Percentiles rank a stretch among this genome's conserved stretches.
phyloP scores from a whole-genome alignment of 2,329 filamentous ascomycete genomes.

The Cladophialophora bantiana region DNA sequence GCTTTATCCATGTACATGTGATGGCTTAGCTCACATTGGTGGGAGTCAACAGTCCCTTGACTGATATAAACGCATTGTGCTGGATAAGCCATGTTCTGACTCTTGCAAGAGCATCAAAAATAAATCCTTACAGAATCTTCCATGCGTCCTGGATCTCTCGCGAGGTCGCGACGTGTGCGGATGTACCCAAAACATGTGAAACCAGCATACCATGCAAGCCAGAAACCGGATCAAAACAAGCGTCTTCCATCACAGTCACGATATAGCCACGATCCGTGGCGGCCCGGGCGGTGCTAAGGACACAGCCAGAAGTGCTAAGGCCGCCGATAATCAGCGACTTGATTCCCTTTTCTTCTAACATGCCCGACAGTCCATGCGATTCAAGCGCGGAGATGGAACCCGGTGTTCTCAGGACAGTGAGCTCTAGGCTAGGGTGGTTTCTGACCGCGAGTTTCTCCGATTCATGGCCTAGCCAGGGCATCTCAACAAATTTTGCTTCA shows the following conservation, averaged over 20 bases:
- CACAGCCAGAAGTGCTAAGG: constrained; percentile 39
- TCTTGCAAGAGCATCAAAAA: not conserved
- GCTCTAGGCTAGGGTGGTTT: constrained; percentile 27
- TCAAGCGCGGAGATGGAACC: constrained; percentile 43
- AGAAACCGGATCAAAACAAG: constrained; percentile 40
- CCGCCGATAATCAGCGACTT: constrained; percentile 33
- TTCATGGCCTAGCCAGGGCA: constrained; percentile 34
- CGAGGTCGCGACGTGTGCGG: constrained; percentile 28
- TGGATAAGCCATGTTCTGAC: not conserved
- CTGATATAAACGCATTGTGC: not conserved
- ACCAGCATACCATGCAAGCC: constrained; percentile 36
- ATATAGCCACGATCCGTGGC: constrained; percentile 42
- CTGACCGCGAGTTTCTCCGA: constrained; percentile 31
- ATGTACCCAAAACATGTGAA: constrained; percentile 22
- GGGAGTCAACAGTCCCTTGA: not conserved
- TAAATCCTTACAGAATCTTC: constrained; percentile 18
- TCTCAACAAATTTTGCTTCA: constrained; percentile 26
- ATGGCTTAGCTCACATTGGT: not conserved
- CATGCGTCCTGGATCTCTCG: constrained; percentile 24
- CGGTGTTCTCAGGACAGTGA: constrained; percentile 38
- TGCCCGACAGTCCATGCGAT: constrained; percentile 41
- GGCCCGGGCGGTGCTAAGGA: constrained; percentile 41
- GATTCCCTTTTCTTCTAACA: constrained; percentile 34
- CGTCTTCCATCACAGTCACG: constrained; percentile 43
- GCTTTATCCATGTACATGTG: not conserved